Base-by-base conservation (phyloP, 768 basidiomycete species). In the Dacryopinax spathularia region DNA sequence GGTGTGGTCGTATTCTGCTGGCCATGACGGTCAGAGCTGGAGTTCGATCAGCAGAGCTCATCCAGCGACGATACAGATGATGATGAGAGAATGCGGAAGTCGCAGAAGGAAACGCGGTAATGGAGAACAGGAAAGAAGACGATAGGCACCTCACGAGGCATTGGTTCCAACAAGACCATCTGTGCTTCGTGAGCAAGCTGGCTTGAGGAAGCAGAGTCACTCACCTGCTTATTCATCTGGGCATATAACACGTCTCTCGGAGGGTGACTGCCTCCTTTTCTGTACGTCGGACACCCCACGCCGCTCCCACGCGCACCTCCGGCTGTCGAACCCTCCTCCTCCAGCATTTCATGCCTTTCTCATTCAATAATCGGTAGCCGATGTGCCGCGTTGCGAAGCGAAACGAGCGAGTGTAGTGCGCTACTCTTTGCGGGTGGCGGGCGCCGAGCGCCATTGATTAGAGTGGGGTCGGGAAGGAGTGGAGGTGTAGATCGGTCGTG, bases 101-200 rank as follows among this genome's bases (percentile, higher is more conserved):
- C n/a, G 10, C 18, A 7, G 56, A 39, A 16, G 34, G 34, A 43
- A 3, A 16, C 15, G 35, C 60, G 31, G 39, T 10, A 13, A 37
- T 2, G 6, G 20, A 48, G n/a, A n/a, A n/a, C n/a, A n/a, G n/a
- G n/a, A n/a, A n/a, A n/a, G n/a, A n/a, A n/a, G n/a, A n/a, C n/a
- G n/a, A n/a, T n/a, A 43, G 66, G n/a, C 61, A 91, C 91, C 78
- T 99, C 94, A 68, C 98, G 98, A 7, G 96, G 94, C 66, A 99
- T 87, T 18, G 87, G 81, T 68, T 95, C 94, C 0, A 86, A 79
- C 66, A 95, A 89, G 0, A 87, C 73, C 62, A 70, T 66, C 34
- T 88, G 13, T 29, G n/a, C n/a, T n/a, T n/a, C n/a, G n/a, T n/a
- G n/a, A n/a, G n/a, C n/a, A n/a, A n/a, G n/a, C n/a, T n/a, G n/a